phyloP scores from a whole-genome alignment of 495 filamentous ascomycete species.

The Aspergillus sclerotioniger region DNA sequence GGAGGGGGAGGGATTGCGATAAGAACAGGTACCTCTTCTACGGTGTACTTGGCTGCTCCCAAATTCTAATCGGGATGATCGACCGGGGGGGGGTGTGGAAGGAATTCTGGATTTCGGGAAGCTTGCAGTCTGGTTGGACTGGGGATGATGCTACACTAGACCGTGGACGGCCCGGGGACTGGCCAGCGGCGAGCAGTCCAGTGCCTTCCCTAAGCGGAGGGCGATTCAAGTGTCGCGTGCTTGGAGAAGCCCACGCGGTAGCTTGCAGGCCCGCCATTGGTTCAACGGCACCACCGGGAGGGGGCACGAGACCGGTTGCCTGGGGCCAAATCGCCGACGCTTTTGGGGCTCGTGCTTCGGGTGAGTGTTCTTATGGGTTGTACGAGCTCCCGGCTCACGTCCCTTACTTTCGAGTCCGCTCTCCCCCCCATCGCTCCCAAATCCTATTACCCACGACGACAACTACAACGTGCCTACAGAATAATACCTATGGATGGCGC shows the following conservation, averaged over 20 bases:
- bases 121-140: not conserved
- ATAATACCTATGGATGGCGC: no score
- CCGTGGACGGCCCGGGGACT: not conserved
- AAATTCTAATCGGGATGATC: conserved; percentile 14
- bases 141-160: not conserved
- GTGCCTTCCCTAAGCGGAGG: no score
- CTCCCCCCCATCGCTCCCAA: not conserved
- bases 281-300: conserved; percentile 11
- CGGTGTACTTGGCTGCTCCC: conserved; percentile 4
- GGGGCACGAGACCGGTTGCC: conserved; percentile 25
- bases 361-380: conserved; percentile 18
- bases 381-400: not conserved
- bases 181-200: no score
- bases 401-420: conserved; percentile 11
- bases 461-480: not conserved
- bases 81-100: conserved; percentile 13
- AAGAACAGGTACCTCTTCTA: not conserved
- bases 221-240: conserved; percentile 44
- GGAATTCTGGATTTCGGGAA: conserved; percentile 15
- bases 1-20: not conserved
- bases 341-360: conserved; percentile 19
- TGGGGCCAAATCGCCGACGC: conserved; percentile 16
- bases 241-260: conserved; percentile 38
- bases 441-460: not conserved
- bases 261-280: conserved; percentile 31